A percentile compares a stretch with the other conserved stretches of the same genome.
phyloP scores from a whole-genome alignment of 2,329 filamentous ascomycete species.

The Microsporum canis region DNA sequence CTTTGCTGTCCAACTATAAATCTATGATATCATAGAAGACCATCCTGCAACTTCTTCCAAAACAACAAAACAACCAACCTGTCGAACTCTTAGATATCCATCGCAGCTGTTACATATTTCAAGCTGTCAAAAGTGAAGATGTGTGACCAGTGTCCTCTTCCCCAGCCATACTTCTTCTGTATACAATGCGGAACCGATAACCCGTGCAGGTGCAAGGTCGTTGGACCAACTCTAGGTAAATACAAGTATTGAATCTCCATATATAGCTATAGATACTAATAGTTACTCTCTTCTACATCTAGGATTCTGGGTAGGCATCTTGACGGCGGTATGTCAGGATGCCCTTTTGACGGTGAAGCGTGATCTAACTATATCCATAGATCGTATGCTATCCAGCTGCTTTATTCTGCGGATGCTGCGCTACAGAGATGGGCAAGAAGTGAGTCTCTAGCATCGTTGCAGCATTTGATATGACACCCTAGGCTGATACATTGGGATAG shows the following conservation, averaged over 20 bases:
- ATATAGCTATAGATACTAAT: background rate
- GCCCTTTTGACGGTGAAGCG: too few relatives aligned
- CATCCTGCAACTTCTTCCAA: background rate
- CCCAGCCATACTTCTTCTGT: slow-evolving; percentile 30
- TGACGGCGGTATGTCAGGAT: slow-evolving; percentile 3
- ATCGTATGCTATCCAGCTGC: slow-evolving; percentile 46
- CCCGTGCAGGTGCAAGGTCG: slow-evolving; percentile 46
- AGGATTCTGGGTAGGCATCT: background rate
- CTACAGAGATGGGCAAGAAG: slow-evolving; percentile 44
- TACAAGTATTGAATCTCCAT: background rate
- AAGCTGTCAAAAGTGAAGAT: background rate
- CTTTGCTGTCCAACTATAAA: background rate
- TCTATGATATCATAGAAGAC: background rate
- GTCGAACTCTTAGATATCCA: background rate
- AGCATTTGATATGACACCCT: background rate
- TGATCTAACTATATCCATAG: slow-evolving; percentile 19
- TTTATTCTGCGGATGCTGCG: slow-evolving; percentile 45
- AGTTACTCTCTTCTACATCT: background rate
- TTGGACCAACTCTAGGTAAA: slow-evolving; percentile 44
- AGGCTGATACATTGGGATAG: background rate
- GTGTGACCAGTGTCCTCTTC: background rate
- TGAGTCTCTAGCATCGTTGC: slow-evolving; percentile 23
- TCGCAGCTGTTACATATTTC: background rate
- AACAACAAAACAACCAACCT: background rate
- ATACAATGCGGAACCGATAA: slow-evolving; percentile 48